Base-by-base conservation (phyloP, 2,329 filamentous ascomycete genomes). In the Daldinia sp. region DNA sequence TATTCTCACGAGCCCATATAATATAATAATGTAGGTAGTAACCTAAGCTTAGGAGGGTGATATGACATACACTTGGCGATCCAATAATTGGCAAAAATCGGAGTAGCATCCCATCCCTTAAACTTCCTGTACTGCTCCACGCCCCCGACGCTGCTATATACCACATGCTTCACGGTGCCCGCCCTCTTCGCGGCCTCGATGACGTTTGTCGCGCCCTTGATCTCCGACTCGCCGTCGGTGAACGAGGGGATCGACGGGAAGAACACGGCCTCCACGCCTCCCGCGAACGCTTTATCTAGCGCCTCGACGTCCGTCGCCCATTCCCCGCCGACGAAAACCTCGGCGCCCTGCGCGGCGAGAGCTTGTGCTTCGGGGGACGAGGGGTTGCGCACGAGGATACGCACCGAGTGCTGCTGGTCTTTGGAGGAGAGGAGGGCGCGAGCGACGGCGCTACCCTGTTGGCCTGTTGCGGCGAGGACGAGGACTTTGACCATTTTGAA, bases 401-500 rank as follows among this genome's bases (percentile, higher is more conserved):
- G 70, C 35, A 73, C 64, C 20, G 44, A 23, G 59, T 72, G 67
- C 33, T 60, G 44, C 9, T 69, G 60, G 46, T 58, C 30, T 12
- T 20, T 33, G 12, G 60, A 56, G 28, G 60, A 51, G 18, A 72
- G 70, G 5, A 73, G 71, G 10, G 67, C 63, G 20, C 53, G 63
- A 20, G 54, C 50, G 1, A 65, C 60, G n/a, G 63, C 61, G 26
- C 54, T 50, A 9, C 67, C 69, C 50, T 72, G 71, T 33, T 60
- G 56, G 50, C 71, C 71, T 12, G 71, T 73, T n/a, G 68, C 71
- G 48, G 54, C 51, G 37, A 69, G 50, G 56, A 73, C 37, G 58
- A 73, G 64, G 42, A 63, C 65, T 64, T 69, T 72, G 53, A 65
- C 69, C 71, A 73, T 72, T 42, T 41, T 65, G 33, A 23, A n/a